These are phyloP conservation scores for Lyophyllum shimeji DNA, from an alignment of 768 basidiomycete species.

Conservation along the genomic window DNA sequence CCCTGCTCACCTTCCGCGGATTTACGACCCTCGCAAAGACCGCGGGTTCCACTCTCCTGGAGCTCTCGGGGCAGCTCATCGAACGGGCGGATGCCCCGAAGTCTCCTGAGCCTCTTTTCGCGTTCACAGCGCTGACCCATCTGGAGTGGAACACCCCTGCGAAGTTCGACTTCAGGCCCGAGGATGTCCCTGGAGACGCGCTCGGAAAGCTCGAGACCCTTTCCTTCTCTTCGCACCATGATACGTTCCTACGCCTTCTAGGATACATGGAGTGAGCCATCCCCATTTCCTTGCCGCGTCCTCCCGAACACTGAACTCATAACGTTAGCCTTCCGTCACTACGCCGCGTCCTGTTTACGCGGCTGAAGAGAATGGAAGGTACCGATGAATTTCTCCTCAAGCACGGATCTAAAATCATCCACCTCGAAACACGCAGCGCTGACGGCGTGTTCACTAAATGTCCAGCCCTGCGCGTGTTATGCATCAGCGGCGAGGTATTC, in stretches of 20 bases:
- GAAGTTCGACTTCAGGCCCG: neutral
- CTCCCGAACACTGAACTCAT: neutral
- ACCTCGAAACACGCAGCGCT: neutral
- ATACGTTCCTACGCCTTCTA: neutral
- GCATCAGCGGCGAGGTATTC: neutral
- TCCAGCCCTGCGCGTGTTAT: conserved; percentile 1
- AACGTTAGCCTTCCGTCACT: neutral
- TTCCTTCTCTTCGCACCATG: neutral
- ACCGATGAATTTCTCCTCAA: neutral
- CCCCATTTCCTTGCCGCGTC: no score
- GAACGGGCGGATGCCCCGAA: neutral
- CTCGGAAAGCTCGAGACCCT: neutral
- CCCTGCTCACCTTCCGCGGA: neutral
- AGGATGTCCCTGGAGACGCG: neutral
- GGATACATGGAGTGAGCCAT: neutral
- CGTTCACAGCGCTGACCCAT: neutral
- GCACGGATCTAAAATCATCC: conserved; percentile 6
- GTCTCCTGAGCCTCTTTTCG: neutral
- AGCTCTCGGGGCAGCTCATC: neutral
- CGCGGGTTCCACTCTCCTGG: neutral
- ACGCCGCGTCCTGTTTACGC: neutral
- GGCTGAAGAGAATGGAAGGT: neutral
- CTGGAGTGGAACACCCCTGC: conserved; percentile 1
- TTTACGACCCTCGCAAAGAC: neutral
- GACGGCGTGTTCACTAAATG: neutral